phyloP scores from a whole-genome alignment of 2,329 filamentous ascomycete genomes.

The Phialophora macrospora region DNA sequence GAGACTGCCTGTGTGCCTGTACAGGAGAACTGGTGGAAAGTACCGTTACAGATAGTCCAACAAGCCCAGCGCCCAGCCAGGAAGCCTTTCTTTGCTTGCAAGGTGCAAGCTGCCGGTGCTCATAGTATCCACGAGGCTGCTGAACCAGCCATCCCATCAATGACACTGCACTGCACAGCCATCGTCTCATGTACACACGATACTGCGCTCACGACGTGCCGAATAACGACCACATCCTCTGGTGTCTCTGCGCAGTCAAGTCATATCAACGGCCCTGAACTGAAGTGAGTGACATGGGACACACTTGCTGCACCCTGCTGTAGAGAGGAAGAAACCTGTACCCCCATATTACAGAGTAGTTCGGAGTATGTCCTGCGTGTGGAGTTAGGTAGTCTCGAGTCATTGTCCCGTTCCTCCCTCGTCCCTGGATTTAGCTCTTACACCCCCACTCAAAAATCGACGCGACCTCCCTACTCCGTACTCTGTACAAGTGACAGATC shows the following conservation, averaged over 20 bases:
- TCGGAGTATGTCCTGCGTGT: too few relatives aligned
- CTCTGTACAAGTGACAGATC: too few relatives aligned
- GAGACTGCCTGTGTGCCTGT: not conserved
- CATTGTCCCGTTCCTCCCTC: too few relatives aligned
- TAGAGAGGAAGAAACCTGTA: not conserved
- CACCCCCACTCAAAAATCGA: too few relatives aligned
- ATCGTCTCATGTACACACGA: not conserved
- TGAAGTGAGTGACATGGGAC: too few relatives aligned
- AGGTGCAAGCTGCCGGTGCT: not conserved
- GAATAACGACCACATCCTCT: not conserved
- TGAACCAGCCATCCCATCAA: not conserved
- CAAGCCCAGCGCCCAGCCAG: not conserved
- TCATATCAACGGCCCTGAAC: too few relatives aligned
- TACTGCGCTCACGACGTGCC: too few relatives aligned
- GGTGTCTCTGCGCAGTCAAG: not conserved
- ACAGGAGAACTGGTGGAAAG: not conserved
- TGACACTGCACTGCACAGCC: not conserved
- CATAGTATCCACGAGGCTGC: not conserved
- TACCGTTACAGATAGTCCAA: not conserved
- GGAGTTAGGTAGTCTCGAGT: too few relatives aligned
- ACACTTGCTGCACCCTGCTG: not conserved
- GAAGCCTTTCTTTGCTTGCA: not conserved
- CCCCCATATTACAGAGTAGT: not conserved
- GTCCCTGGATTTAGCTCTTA: too few relatives aligned
- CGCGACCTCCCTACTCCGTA: too few relatives aligned